A percentile compares a stretch with the other conserved stretches of the same genome.
Evolutionary conservation across 2,329 filamentous ascomycete genomes (phyloP).

Genomic region (Leptosphaerulina australis): DNA sequence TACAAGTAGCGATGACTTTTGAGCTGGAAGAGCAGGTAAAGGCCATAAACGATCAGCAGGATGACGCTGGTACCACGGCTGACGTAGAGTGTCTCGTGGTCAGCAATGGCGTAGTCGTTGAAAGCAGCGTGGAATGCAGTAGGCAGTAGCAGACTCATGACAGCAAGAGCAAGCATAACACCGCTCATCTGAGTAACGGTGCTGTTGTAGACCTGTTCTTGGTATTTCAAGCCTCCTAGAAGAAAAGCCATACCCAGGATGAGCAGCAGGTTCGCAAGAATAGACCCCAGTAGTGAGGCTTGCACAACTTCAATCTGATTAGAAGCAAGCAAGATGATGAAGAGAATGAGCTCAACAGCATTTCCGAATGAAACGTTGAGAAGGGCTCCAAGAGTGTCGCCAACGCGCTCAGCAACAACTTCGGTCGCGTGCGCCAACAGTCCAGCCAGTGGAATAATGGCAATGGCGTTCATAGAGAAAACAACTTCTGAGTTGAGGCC

Average conservation of each 20-base stretch:
- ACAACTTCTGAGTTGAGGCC: constrained; percentile 51
- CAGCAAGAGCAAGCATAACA: constrained; percentile 85
- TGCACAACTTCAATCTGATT: constrained; percentile 90
- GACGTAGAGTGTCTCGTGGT: constrained; percentile 76
- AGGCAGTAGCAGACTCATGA: constrained; percentile 86
- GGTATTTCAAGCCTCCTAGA: constrained; percentile 81
- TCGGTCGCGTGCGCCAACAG: constrained; percentile 58
- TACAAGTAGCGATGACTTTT: constrained; percentile 94
- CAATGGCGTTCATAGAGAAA: constrained; percentile 59
- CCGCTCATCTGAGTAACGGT: constrained; percentile 97
- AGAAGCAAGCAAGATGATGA: constrained; percentile 54
- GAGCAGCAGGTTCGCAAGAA: constrained; percentile 83
- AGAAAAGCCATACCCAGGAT: constrained; percentile 94
- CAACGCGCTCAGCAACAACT: constrained; percentile 55
- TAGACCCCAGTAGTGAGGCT: constrained; percentile 86
- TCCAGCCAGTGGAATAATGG: constrained; percentile 58
- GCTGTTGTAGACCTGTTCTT: constrained; percentile 94
- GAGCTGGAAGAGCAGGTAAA: constrained; percentile 88
- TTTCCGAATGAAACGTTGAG: constrained; percentile 61
- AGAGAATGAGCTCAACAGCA: constrained; percentile 60
- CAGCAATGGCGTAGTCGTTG: constrained; percentile 64
- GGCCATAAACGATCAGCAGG: constrained; percentile 77
- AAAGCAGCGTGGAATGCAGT: constrained; percentile 95
- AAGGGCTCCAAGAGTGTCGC: constrained; percentile 57
- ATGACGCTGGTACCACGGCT: constrained; percentile 90